Evolutionary conservation across 768 basidiomycete species (phyloP), one percentile per base, ranked within the genome.

Genomic region (Boletus reticuloceps): DNA sequence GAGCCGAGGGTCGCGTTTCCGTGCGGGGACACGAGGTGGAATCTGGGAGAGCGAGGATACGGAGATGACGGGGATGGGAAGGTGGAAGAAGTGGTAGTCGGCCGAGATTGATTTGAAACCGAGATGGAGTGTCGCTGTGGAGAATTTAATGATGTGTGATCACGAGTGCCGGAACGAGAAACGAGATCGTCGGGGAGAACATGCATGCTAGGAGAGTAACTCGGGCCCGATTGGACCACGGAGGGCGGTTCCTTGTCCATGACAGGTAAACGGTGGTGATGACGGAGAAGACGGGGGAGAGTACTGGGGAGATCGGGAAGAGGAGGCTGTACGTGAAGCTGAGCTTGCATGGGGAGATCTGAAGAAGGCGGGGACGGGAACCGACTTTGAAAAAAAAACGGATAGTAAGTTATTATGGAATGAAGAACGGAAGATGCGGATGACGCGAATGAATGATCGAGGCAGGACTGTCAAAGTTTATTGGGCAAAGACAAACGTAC

Each of bases 201-300:
- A 66, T 58, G 67, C 39, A 53, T 61, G 67, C 69, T 68, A 74
- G 42, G 50, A 57, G 72, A 60, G 58, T 67, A 71, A 53, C 58
- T 73, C 37, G 64, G 62, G 53, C 69, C 73, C 42, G 77, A 74
- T 31, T 68, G 70, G 47, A 73, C 70, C 22, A 67, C 64, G 50
- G 66, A 46, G 16, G 54, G 44, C 5, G 45, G 60, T 50, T 73
- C 66, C 60, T 75, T 72, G 66, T 77, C 77, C 66, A 74, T 61
- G 50, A 68, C 69, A 58, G 63, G 65, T 17, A 68, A 59, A 3
- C 66, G 71, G 61, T 59, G 62, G 51, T 56, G 36, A 38, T 48
- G 47, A 16, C 34, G 46, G 13, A 59, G 25, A 8, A 48, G 55
- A 27, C 64, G 60, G 34, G 64, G 64, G n/a, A 59, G 25, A 8